These are phyloP conservation scores for Schoenoplectus tabernaemontani DNA, from an alignment of 202 grass and related monocot genomes.

Conservation along the genomic window DNA sequence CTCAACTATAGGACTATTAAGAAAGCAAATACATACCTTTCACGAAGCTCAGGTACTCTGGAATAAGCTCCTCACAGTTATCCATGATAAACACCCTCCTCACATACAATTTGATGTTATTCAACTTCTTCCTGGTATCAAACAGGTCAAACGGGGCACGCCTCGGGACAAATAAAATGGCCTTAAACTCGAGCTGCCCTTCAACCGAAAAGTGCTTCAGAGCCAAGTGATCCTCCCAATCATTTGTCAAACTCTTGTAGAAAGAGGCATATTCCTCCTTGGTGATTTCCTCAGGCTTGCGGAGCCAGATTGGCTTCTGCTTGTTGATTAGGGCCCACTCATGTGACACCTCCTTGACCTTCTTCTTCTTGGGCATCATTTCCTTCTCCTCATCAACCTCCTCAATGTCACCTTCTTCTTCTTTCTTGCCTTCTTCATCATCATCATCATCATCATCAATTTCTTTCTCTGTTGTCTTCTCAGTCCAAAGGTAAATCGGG, in stretches of 20 bases:
- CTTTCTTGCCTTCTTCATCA: slow-evolving; percentile 4
- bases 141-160: slow-evolving; percentile 32
- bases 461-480: slow-evolving; percentile 83
- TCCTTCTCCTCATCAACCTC: slow-evolving; percentile 35
- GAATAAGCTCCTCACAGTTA: slow-evolving; percentile 63
- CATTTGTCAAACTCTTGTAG: slow-evolving; percentile 70
- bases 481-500: slow-evolving; percentile 75
- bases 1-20: too few relatives aligned
- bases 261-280: slow-evolving; percentile 47
- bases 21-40: too few relatives aligned
- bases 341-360: slow-evolving; percentile 51
- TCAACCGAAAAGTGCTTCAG: slow-evolving; percentile 38
- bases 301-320: slow-evolving; percentile 48
- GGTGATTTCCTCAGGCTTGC: slow-evolving; percentile 29
- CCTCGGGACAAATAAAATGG: slow-evolving; percentile 27
- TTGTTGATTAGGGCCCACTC: slow-evolving; percentile 76
- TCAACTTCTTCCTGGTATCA: slow-evolving; percentile 32
- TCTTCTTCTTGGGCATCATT: slow-evolving; percentile 24
- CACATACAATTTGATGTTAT: slow-evolving; percentile 58
- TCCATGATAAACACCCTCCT: slow-evolving; percentile 69
- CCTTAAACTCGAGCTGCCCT: slow-evolving; percentile 38
- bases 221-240: slow-evolving; percentile 45
- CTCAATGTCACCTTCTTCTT: slow-evolving; percentile 46
- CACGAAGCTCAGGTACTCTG: slow-evolving; percentile 46
- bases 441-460: slow-evolving; percentile 71